Percentiles rank a stretch among this genome's conserved stretches.
Evolutionary conservation across 2,329 filamentous ascomycete species (phyloP).

Genomic region (Botryosphaeria agaves): DNA sequence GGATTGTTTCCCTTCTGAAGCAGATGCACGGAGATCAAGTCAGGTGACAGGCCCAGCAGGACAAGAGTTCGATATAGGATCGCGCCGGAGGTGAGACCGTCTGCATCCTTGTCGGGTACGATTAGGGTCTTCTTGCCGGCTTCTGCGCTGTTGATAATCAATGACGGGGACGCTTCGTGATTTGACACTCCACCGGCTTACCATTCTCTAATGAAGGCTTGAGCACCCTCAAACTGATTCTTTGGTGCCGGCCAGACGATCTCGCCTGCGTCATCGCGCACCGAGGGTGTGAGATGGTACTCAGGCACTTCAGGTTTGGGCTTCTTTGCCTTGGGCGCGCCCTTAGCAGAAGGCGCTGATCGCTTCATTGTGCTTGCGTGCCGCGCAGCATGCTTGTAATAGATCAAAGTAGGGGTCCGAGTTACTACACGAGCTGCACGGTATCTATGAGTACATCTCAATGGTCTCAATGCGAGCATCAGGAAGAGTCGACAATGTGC

Average conservation of each 20-base stretch:
- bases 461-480: too few species aligned
- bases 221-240: slow-evolving; percentile 36
- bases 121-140: slow-evolving; percentile 37
- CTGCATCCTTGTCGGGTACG: slow-evolving; percentile 52
- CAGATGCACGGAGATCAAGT: slow-evolving; percentile 39
- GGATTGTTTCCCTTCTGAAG: slow-evolving; percentile 42
- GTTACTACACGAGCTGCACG: too few species aligned
- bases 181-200: slow-evolving; percentile 10
- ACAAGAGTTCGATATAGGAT: slow-evolving; percentile 44
- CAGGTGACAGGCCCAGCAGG: slow-evolving; percentile 36
- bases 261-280: slow-evolving; percentile 26
- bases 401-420: too few species aligned
- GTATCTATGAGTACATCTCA: too few species aligned
- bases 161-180: slow-evolving; percentile 2
- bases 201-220: slow-evolving; percentile 41
- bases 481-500: too few species aligned
- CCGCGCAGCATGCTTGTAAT: neutral
- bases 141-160: slow-evolving; percentile 24
- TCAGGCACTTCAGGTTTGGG: slow-evolving; percentile 20
- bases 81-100: slow-evolving; percentile 46
- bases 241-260: slow-evolving; percentile 45
- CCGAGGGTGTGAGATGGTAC: slow-evolving; percentile 26
- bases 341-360: neutral
- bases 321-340: slow-evolving; percentile 9
- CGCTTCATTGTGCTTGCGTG: slow-evolving; percentile 1